Conservation (phyloP, 2,329 filamentous ascomycete genomes). For the Nothophoma quercina region DNA sequence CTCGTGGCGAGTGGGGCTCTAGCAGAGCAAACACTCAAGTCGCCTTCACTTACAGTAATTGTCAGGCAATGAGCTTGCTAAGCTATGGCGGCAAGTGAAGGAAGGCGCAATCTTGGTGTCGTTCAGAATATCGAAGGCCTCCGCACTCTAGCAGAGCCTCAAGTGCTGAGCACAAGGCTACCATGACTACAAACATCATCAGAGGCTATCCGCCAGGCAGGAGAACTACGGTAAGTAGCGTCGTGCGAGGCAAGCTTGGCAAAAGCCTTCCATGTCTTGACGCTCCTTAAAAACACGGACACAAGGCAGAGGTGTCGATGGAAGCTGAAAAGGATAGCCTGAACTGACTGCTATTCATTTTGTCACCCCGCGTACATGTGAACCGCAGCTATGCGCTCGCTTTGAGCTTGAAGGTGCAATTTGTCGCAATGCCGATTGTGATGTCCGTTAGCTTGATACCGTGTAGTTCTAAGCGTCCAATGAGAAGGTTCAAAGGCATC, state of each 20-base stretch:
- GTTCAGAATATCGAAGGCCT: background rate
- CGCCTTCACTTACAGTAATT: background rate
- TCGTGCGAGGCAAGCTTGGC: no score
- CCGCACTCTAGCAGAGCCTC: background rate
- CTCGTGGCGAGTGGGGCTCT: background rate
- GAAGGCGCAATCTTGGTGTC: background rate
- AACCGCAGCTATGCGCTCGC: conserved; percentile 3
- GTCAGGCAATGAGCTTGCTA: background rate
- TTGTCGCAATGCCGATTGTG: background rate
- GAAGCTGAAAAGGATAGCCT: background rate
- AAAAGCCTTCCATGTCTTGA: no score
- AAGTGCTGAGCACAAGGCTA: background rate
- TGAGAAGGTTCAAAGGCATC: background rate
- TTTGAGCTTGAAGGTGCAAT: background rate
- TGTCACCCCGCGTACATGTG: background rate
- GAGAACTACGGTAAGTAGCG: no score
- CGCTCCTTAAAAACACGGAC: no score
- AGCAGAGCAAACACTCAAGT: background rate
- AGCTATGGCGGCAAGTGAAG: background rate
- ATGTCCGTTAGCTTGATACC: background rate
- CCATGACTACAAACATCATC: no score
- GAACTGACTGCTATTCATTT: background rate
- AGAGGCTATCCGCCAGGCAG: no score
- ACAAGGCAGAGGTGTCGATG: no score
- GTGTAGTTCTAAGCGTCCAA: background rate